These are phyloP conservation scores for Mortierella sp. DNA, from an alignment of 371 early-diverging fungal genomes.

Conservation along the genomic window DNA sequence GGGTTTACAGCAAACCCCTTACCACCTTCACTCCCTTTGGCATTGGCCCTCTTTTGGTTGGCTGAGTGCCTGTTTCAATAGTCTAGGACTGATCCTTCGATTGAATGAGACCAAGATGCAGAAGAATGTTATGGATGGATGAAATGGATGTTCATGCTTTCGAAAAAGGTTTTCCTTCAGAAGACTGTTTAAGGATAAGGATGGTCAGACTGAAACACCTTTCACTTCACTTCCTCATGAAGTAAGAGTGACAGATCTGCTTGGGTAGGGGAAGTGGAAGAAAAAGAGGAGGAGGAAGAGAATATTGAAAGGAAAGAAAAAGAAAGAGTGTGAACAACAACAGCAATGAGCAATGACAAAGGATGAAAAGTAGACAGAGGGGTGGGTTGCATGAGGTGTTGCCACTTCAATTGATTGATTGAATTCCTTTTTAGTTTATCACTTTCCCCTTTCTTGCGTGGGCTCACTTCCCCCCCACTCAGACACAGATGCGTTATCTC, in stretches of 20 bases:
- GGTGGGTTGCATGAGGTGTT: not conserved
- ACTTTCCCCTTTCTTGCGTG: conserved; percentile 2
- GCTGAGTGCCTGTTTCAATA: not conserved
- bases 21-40: not conserved
- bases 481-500: conserved; percentile 9
- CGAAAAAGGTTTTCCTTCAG: not conserved
- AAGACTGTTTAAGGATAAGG: not conserved
- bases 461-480: not conserved
- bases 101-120: not conserved
- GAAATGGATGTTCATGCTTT: not conserved
- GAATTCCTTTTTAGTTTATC: not conserved
- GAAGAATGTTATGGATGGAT: not conserved
- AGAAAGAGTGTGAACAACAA: conserved; percentile 3
- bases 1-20: too few relatives aligned
- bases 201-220: not conserved
- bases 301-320: not conserved
- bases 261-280: not conserved
- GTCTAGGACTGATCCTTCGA: not conserved
- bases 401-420: not conserved
- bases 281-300: not conserved
- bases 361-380: not conserved
- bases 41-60: conserved; percentile 8
- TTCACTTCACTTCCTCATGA: too few relatives aligned
- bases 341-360: not conserved
- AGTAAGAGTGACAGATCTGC: not conserved